phyloP scores from a whole-genome alignment of 2,329 filamentous ascomycete species.

The Chrysoporthe cubensis region DNA sequence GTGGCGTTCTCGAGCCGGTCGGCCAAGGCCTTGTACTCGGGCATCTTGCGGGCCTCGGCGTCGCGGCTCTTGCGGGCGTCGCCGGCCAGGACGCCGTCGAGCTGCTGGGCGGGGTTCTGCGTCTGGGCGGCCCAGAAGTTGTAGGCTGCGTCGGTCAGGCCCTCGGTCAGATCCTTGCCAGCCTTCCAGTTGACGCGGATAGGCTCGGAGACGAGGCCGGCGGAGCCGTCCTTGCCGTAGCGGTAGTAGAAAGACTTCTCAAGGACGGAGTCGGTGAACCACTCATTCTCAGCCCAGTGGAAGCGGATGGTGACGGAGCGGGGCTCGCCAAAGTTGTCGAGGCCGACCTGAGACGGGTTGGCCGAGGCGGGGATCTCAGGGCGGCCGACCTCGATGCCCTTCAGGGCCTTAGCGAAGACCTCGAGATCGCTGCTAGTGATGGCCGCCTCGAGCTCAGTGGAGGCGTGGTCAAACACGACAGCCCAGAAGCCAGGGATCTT shows the following conservation, averaged over 20 bases:
- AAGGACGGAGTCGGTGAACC: slow-evolving; percentile 62
- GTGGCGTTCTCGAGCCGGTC: slow-evolving; percentile 50
- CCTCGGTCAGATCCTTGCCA: slow-evolving; percentile 66
- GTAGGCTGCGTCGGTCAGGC: slow-evolving; percentile 63
- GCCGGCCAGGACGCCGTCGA: slow-evolving; percentile 24
- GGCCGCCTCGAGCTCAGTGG: slow-evolving; percentile 64
- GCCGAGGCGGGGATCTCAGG: slow-evolving; percentile 44
- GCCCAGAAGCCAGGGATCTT: slow-evolving; percentile 71
- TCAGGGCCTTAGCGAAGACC: slow-evolving; percentile 60
- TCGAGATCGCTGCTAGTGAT: slow-evolving; percentile 63
- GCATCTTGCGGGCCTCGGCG: slow-evolving; percentile 39
- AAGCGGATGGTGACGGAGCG: slow-evolving; percentile 61
- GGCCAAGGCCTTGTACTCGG: slow-evolving; percentile 58
- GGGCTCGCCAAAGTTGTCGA: slow-evolving; percentile 57
- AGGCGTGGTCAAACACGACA: slow-evolving; percentile 64
- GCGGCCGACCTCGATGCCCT: slow-evolving; percentile 55
- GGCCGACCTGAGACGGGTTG: slow-evolving; percentile 37
- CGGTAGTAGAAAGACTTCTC: slow-evolving; percentile 72
- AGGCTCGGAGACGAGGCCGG: slow-evolving; percentile 63
- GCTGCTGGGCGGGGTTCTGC: slow-evolving; percentile 37
- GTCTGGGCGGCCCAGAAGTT: slow-evolving; percentile 61
- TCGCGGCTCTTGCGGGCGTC: slow-evolving; percentile 29
- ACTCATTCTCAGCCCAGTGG: slow-evolving; percentile 63
- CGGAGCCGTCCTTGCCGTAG: slow-evolving; percentile 50
- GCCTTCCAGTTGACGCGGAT: slow-evolving; percentile 69